phyloP scores from a whole-genome alignment of 2,329 filamentous ascomycete species.

The Ceratocystis colombiana region DNA sequence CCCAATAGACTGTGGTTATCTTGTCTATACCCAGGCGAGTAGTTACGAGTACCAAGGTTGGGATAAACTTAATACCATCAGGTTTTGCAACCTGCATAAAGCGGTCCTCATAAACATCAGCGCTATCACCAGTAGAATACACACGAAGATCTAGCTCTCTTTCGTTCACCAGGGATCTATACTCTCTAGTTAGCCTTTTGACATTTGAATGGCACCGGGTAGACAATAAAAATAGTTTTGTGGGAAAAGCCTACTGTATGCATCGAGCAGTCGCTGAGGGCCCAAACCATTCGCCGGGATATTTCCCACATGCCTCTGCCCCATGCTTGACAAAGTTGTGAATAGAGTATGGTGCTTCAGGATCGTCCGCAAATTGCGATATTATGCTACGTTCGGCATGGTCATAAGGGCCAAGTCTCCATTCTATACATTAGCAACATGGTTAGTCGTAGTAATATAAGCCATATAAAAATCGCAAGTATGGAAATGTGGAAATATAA shows the following conservation, averaged over 20 bases:
- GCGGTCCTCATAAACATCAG: slow-evolving; percentile 85
- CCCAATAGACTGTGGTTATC: slow-evolving; percentile 89
- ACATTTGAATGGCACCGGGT: no score
- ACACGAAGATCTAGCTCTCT: slow-evolving; percentile 59
- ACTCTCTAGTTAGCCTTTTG: slow-evolving; percentile 23
- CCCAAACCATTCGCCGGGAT: slow-evolving; percentile 96
- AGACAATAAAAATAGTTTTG: no score
- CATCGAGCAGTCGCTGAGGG: slow-evolving; percentile 92
- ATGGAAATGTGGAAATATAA: no score
- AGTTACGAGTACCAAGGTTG: slow-evolving; percentile 80
- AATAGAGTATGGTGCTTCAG: slow-evolving; percentile 80
- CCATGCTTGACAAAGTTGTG: slow-evolving; percentile 89
- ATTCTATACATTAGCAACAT: slow-evolving; percentile 41
- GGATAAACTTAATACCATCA: slow-evolving; percentile 56
- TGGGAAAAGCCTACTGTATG: slow-evolving; percentile 59
- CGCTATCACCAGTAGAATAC: slow-evolving; percentile 80
- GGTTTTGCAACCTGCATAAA: slow-evolving; percentile 69
- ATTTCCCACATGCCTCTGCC: slow-evolving; percentile 77
- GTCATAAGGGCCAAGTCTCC: slow-evolving; percentile 54
- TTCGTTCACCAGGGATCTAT: slow-evolving; percentile 62
- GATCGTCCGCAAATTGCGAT: slow-evolving; percentile 76
- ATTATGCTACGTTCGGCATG: slow-evolving; percentile 61
- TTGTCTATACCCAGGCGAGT: slow-evolving; percentile 88
- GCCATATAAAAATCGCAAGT: not conserved
- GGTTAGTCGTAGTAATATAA: slow-evolving; percentile 3